Evolutionary conservation across 208 protist species (phyloP), one percentile per base, ranked within the genome.

Genomic region (Lotmaria passim): DNA sequence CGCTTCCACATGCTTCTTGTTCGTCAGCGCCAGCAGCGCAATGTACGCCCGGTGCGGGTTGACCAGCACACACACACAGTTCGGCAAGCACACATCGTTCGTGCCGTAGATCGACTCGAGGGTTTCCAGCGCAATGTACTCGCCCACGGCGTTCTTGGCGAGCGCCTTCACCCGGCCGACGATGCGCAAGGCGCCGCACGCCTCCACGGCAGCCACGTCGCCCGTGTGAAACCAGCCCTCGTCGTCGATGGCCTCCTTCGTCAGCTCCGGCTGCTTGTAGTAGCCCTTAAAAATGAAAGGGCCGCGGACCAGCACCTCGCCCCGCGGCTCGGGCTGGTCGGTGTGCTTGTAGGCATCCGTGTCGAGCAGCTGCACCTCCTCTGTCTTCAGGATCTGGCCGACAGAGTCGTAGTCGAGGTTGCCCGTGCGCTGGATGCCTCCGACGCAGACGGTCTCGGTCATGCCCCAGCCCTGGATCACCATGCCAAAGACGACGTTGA

Each of bases 151-250:
- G 65, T 95, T 91, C 81, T 98, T 98, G 46, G 88, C 91, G 23
- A 98, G 78, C 31, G 92, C 91, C 86, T 98, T 98, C 23, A 91
- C 85, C 56, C 95, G 87, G 15, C 93, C 95, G 1, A 98, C 78
- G 21, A 98, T 79, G 51, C 80, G 73, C 5, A 97, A 1, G 2
- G 74, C 83, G 31, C 90, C 89, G 59, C 84, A 82, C n/a, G 23
- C n/a, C 15, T 67, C n/a, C 7, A 93, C 69, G 43, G 63, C 64
- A 21, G 80, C 95, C 21, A 96, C 87, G 63, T 98, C 94, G 31
- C 94, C 94, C 2, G 93, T 96, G 78, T 90, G 80, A 69, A 96
- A 93, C 86, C 85, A 97, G 14, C 90, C 90, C 3, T 97, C 89
- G 1, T 61, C 44, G 52, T 93, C 82, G 8, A 96, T 56, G 10